Conservation (phyloP, 805 yeast species). For the Nakazawaea sp. region DNA sequence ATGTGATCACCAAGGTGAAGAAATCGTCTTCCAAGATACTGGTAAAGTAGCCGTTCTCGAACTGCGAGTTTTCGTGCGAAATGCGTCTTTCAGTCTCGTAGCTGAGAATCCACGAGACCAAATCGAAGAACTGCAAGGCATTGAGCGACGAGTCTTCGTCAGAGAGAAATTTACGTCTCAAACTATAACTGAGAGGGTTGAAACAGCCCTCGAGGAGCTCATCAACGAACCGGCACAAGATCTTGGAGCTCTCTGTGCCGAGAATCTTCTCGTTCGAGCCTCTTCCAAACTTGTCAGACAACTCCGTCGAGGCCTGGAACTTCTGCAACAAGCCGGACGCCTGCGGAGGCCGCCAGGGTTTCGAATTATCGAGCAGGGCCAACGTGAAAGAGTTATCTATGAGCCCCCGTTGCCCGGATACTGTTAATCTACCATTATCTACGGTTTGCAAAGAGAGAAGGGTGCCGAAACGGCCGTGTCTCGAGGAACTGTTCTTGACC, state of each 20-base stretch:
- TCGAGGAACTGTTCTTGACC: constrained; percentile 46
- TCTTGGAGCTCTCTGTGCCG: constrained; percentile 21
- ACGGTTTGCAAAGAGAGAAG: constrained; percentile 63
- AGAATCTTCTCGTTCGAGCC: constrained; percentile 21
- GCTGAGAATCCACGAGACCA: constrained; percentile 70
- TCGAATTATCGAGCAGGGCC: constrained; percentile 54
- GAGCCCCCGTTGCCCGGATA: constrained; percentile 69
- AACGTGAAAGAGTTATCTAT: constrained; percentile 25
- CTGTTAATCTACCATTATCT: constrained; percentile 50
- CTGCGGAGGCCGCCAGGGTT: constrained; percentile 45
- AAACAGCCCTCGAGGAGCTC: constrained; percentile 71
- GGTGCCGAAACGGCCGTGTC: constrained; percentile 93
- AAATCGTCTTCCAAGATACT: constrained; percentile 56
- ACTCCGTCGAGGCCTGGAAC: constrained; percentile 21
- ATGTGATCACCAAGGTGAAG: constrained; percentile 43
- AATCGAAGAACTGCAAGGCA: constrained; percentile 43
- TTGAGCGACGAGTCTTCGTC: constrained; percentile 20
- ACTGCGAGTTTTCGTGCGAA: not conserved
- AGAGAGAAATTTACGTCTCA: constrained; percentile 38
- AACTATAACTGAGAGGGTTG: constrained; percentile 51
- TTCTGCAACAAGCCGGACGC: constrained; percentile 12
- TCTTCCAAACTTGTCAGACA: constrained; percentile 18
- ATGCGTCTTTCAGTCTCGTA: constrained; percentile 35
- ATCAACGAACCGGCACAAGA: constrained; percentile 38
- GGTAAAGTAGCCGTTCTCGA: constrained; percentile 38